These are phyloP conservation scores for Pestalotiopsis sp. DNA, from an alignment of 2,329 filamentous ascomycete genomes.

Conservation along the genomic window DNA sequence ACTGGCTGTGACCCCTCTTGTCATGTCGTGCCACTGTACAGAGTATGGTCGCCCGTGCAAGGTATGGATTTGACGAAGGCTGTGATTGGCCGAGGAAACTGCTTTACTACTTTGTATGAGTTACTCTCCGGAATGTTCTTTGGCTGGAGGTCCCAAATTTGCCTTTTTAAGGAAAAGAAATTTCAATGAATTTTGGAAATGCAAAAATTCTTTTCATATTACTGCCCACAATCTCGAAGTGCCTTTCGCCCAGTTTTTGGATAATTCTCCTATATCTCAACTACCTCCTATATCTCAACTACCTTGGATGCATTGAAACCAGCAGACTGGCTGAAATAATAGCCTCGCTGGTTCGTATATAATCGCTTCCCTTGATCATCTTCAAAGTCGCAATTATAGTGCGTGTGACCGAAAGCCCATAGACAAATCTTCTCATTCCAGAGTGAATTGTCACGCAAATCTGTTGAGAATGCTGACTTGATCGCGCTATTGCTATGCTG, in stretches of 20 bases:
- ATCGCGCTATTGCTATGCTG: conserved; percentile 32
- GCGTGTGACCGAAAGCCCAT: conserved; percentile 54
- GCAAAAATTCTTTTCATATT: too few species aligned
- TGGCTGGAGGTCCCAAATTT: too few species aligned
- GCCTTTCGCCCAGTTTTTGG: background rate
- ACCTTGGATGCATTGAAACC: background rate
- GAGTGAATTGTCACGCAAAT: conserved; percentile 38
- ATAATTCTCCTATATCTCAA: background rate
- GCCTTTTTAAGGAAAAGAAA: too few species aligned
- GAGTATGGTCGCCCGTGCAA: too few species aligned
- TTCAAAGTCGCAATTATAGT: conserved; percentile 45
- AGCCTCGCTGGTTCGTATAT: conserved; percentile 42
- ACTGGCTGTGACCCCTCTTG: too few species aligned
- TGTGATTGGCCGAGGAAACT: too few species aligned
- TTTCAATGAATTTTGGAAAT: too few species aligned
- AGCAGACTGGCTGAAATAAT: conserved; percentile 33
- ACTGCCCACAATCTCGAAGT: background rate
- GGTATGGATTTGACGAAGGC: too few species aligned
- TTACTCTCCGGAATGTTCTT: too few species aligned
- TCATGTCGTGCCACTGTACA: too few species aligned
- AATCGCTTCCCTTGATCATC: conserved; percentile 35
- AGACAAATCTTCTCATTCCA: conserved; percentile 38
- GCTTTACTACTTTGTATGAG: too few species aligned
- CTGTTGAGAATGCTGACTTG: conserved; percentile 39
- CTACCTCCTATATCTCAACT: background rate